phyloP scores from a whole-genome alignment of 345 rosid genomes.

The Syzygium jambos region DNA sequence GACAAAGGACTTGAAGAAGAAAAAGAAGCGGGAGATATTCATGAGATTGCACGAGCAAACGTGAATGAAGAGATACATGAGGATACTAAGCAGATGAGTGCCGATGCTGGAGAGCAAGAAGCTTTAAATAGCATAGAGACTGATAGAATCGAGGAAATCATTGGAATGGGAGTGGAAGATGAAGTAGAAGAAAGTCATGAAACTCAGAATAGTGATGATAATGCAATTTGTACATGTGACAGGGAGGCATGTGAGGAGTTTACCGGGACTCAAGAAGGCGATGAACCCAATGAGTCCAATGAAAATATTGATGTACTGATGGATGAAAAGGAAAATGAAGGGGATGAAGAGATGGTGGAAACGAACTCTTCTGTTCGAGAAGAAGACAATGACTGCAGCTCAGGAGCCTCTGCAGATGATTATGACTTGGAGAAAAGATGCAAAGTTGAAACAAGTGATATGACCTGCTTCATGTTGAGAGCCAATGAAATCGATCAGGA shows the following conservation, averaged over 20 bases:
- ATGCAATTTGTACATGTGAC: neutral
- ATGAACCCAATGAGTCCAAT: neutral
- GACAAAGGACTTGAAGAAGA: conserved; percentile 1
- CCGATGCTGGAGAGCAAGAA: conserved; percentile 14
- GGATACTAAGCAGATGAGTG: neutral
- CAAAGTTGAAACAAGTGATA: conserved; percentile 24
- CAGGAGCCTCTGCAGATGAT: neutral
- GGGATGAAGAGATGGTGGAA: conserved; percentile 13
- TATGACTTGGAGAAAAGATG: conserved; percentile 1
- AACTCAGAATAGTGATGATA: neutral
- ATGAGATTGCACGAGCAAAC: neutral
- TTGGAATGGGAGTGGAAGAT: neutral
- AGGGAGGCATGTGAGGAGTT: neutral
- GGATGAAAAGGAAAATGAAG: conserved; percentile 17
- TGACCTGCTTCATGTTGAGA: conserved; percentile 24
- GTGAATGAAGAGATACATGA: neutral
- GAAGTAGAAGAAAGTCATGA: neutral
- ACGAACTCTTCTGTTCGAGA: conserved; percentile 16
- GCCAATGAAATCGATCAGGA: conserved; percentile 22
- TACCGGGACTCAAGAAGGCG: neutral
- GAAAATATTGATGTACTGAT: neutral
- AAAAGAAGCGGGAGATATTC: neutral
- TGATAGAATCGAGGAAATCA: conserved; percentile 12
- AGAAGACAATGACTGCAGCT: conserved; percentile 17
- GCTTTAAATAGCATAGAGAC: conserved; percentile 19